Conservation (phyloP, 169 alveolate genomes). For the Plasmodium fragile region DNA sequence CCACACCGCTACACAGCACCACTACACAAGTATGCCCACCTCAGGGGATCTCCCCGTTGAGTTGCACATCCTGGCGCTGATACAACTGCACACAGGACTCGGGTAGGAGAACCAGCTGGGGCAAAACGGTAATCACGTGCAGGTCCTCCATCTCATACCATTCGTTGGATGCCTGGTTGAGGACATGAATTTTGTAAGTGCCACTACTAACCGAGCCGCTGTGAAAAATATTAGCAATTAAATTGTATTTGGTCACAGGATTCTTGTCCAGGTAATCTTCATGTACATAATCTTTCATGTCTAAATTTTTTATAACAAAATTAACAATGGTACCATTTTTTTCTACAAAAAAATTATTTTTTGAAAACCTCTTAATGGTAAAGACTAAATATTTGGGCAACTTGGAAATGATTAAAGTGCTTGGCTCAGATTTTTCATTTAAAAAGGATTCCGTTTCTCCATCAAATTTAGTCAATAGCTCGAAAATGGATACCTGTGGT, state of each 20-base stretch:
- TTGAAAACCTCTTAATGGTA: constrained; percentile 95
- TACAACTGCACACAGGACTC: constrained; percentile 91
- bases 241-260: constrained; percentile 91
- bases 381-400: constrained; percentile 94
- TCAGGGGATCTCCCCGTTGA: constrained; percentile 60
- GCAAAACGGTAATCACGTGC: constrained; percentile 95
- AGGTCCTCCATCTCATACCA: constrained; percentile 98
- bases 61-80: constrained; percentile 86
- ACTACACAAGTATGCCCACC: background rate
- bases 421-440: constrained; percentile 29
- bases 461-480: constrained; percentile 94
- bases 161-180: constrained; percentile 92
- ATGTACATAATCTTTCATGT: constrained; percentile 89
- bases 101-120: constrained; percentile 96
- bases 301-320: constrained; percentile 95
- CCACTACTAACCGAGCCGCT: constrained; percentile 97
- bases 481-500: constrained; percentile 94
- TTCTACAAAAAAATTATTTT: constrained; percentile 96
- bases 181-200: constrained; percentile 92
- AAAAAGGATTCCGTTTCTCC: constrained; percentile 94
- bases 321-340: constrained; percentile 99
- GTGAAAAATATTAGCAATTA: constrained; percentile 96
- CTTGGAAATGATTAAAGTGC: constrained; percentile 80
- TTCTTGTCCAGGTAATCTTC: constrained; percentile 83
- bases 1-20: background rate